Percentiles rank a stretch among this genome's conserved stretches.
phyloP scores from a whole-genome alignment of 2,329 filamentous ascomycete genomes.

The Torrubiellomyces zombiae region DNA sequence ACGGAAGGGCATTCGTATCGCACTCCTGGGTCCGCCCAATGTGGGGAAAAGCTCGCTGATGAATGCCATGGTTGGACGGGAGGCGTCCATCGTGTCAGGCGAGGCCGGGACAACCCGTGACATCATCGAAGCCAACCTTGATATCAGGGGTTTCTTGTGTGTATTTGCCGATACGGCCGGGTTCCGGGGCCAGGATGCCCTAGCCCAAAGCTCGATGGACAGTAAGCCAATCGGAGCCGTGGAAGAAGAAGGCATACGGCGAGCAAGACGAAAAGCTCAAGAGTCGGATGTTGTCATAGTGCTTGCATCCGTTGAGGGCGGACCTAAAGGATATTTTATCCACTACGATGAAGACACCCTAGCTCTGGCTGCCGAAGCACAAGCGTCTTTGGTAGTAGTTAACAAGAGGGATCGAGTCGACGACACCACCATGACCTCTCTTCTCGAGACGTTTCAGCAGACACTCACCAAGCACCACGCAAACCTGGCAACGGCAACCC shows the following conservation, averaged over 20 bases:
- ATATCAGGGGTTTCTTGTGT: slow-evolving; percentile 78
- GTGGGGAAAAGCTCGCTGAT: slow-evolving; percentile 89
- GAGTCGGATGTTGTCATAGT: slow-evolving; percentile 77
- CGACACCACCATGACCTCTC: slow-evolving; percentile 13
- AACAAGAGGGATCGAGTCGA: slow-evolving; percentile 44
- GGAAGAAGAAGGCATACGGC: slow-evolving; percentile 78
- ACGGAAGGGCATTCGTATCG: slow-evolving; percentile 69
- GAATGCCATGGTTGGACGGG: slow-evolving; percentile 75
- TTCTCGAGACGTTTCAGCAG: slow-evolving; percentile 24
- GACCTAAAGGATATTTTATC: slow-evolving; percentile 23
- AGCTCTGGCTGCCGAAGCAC: slow-evolving; percentile 30
- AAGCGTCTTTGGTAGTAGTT: slow-evolving; percentile 35
- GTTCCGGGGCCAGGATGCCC: too few relatives aligned
- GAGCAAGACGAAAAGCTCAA: slow-evolving; percentile 64
- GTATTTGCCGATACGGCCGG: slow-evolving; percentile 94
- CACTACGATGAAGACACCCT: slow-evolving; percentile 39
- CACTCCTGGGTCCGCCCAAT: slow-evolving; percentile 81
- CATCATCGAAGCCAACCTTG: slow-evolving; percentile 79
- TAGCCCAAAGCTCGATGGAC: slow-evolving; percentile 15
- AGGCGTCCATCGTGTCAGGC: slow-evolving; percentile 85
- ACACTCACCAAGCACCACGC: slow-evolving; percentile 6
- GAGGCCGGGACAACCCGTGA: slow-evolving; percentile 91
- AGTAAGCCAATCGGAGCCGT: slow-evolving; percentile 44
- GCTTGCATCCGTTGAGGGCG: slow-evolving; percentile 54
- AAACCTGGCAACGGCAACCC: slow-evolving; percentile 16